Evolutionary conservation across 805 yeast genomes (phyloP).

Genomic region (Yamadazyma paraphyllophila): DNA sequence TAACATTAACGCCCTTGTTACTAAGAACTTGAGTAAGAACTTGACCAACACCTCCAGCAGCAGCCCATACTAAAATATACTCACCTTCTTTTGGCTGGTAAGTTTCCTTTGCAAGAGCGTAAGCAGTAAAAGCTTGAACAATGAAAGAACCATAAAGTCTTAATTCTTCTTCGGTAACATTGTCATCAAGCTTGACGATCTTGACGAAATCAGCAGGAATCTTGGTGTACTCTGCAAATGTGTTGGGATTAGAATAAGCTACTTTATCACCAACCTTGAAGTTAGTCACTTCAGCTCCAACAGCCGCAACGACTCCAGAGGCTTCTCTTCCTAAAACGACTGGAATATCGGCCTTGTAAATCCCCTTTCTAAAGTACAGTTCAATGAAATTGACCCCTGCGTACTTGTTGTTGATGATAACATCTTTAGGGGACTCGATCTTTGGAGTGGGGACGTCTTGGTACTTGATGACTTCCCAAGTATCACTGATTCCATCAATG

Average conservation of each 20-base stretch:
- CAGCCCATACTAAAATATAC: conserved; percentile 77
- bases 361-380: conserved; percentile 75
- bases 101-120: conserved; percentile 66
- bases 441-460: conserved; percentile 58
- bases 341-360: conserved; percentile 63
- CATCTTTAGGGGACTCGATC: conserved; percentile 47
- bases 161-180: conserved; percentile 46
- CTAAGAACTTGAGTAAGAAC: conserved; percentile 63
- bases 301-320: conserved; percentile 63
- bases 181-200: conserved; percentile 49
- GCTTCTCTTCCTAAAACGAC: conserved; percentile 72
- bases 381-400: conserved; percentile 86
- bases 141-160: conserved; percentile 59
- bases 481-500: conserved; percentile 53
- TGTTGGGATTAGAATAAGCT: conserved; percentile 47
- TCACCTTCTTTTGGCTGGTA: conserved; percentile 69
- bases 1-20: conserved; percentile 70
- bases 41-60: conserved; percentile 93
- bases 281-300: conserved; percentile 55
- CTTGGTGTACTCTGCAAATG: conserved; percentile 77
- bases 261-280: conserved; percentile 70
- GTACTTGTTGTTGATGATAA: conserved; percentile 69
- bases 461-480: conserved; percentile 57
- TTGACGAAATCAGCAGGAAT: conserved; percentile 30
- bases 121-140: conserved; percentile 77